Evolutionary conservation across 129 eudicot genomes (phyloP).

Genomic region (Pittosporum tobira): DNA sequence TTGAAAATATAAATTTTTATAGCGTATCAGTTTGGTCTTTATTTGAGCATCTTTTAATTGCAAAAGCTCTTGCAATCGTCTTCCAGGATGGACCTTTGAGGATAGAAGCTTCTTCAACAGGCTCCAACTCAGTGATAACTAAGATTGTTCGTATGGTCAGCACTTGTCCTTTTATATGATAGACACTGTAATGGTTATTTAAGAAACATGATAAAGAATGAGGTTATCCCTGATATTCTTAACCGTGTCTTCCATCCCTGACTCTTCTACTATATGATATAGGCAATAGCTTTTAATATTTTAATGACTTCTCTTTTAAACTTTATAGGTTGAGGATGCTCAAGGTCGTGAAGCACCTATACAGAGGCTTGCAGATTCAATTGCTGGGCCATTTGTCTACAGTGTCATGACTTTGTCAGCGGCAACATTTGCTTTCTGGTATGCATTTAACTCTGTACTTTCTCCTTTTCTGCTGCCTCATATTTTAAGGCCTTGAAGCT

Average conservation of each 20-base stretch:
- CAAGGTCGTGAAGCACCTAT: conserved; percentile 99
- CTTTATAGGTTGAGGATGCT: conserved; percentile 90
- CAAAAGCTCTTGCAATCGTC: neutral
- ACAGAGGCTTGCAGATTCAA: conserved; percentile 97
- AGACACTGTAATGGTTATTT: neutral
- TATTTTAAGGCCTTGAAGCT: too few species aligned
- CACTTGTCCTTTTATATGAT: neutral
- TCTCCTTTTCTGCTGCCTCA: too few species aligned
- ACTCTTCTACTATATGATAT: too few species aligned
- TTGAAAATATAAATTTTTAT: neutral
- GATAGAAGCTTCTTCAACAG: conserved; percentile 84
- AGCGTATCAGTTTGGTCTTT: neutral
- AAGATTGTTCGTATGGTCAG: conserved; percentile 83
- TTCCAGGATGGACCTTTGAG: conserved; percentile 92
- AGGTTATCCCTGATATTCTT: too few species aligned
- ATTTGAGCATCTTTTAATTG: neutral
- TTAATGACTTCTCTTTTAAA: conserved; percentile 6
- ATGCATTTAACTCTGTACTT: conserved; percentile 11
- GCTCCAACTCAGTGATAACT: conserved; percentile 83
- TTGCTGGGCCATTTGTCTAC: conserved; percentile 97
- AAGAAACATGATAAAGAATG: neutral
- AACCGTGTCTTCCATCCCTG: too few species aligned
- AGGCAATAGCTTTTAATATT: neutral
- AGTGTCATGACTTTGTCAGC: conserved; percentile 81
- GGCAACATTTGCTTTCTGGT: conserved; percentile 93